Conservation (phyloP, 768 basidiomycete species). For the Hypsizygus marmoreus region DNA sequence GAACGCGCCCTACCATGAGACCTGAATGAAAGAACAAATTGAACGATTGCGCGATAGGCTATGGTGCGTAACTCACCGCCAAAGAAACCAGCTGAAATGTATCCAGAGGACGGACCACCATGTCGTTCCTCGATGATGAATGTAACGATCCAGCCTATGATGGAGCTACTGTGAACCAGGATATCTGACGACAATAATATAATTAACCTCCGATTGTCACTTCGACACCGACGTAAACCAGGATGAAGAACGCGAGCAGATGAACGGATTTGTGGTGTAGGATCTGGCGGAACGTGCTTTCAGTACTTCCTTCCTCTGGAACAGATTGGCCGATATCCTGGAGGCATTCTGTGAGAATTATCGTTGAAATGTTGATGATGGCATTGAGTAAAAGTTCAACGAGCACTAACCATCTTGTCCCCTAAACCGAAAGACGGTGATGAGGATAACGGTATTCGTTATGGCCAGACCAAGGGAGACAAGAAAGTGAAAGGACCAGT, state of each 20-base stretch:
- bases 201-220: conserved; percentile 53
- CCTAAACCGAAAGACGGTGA: conserved; percentile 65
- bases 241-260: conserved; percentile 60
- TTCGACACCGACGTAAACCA: conserved; percentile 72
- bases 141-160: conserved; percentile 70
- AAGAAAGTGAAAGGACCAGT: conserved; percentile 83
- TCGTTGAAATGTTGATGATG: too few relatives aligned
- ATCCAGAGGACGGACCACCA: conserved; percentile 37
- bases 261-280: conserved; percentile 56
- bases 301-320: conserved; percentile 33
- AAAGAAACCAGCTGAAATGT: conserved; percentile 30
- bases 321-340: conserved; percentile 46
- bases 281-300: conserved; percentile 50
- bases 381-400: not conserved
- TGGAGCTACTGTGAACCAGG: not conserved
- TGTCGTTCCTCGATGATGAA: conserved; percentile 42
- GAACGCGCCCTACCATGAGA: conserved; percentile 56
- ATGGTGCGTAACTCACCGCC: conserved; percentile 9
- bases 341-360: conserved; percentile 59
- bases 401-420: conserved; percentile 59
- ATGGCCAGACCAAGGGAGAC: conserved; percentile 67
- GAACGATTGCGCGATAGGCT: not conserved
- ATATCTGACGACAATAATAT: not conserved
- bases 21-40: conserved; percentile 33
- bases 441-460: conserved; percentile 52